These are phyloP conservation scores for Lactarius vividus DNA, from an alignment of 768 basidiomycete species.

Conservation along the genomic window DNA sequence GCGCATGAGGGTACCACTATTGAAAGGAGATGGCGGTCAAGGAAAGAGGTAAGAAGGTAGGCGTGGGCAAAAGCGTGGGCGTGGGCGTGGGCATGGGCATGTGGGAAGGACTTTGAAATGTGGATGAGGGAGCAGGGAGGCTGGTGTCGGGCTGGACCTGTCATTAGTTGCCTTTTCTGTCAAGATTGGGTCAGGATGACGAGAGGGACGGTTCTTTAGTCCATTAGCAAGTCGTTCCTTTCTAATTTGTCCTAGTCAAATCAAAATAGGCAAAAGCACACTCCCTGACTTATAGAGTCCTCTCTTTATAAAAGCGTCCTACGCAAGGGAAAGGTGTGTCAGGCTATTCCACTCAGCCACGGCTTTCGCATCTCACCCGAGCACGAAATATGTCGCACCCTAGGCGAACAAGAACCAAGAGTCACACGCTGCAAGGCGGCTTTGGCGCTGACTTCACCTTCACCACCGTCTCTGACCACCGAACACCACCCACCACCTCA, in stretches of 20 bases:
- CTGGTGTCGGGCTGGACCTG: neutral
- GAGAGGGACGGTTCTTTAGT: neutral
- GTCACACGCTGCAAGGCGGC: neutral
- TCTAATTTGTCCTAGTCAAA: neutral
- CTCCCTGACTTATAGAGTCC: neutral
- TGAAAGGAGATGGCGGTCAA: neutral
- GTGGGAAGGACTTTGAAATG: neutral
- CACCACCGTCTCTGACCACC: neutral
- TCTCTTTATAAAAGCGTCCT: neutral
- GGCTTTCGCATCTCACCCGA: constrained; percentile 23
- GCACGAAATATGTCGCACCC: constrained; percentile 15
- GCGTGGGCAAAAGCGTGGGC: neutral
- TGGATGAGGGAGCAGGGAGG: neutral
- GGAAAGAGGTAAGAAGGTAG: neutral
- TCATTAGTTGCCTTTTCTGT: neutral
- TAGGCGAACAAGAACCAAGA: constrained; percentile 19
- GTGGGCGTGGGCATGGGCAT: neutral
- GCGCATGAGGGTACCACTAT: neutral
- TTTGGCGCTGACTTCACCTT: neutral
- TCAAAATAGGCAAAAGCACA: neutral
- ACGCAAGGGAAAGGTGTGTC: constrained; percentile 8
- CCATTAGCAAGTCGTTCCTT: neutral
- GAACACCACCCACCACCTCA: neutral
- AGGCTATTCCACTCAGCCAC: neutral
- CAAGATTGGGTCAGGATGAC: neutral